Base-by-base conservation (phyloP, 257 asterid genomes). In the Forsythia viridissima region DNA sequence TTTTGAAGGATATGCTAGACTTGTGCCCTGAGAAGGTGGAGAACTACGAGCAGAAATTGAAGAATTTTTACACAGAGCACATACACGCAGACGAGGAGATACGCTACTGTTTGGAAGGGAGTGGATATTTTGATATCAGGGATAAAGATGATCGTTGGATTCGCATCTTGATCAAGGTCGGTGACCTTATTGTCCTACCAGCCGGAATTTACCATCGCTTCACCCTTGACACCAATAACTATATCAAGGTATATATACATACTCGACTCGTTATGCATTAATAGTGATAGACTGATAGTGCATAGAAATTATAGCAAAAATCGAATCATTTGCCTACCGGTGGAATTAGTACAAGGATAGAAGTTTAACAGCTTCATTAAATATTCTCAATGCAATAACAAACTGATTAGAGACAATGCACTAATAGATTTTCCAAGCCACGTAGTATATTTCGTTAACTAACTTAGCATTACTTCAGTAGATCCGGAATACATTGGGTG, bases 131-230 rank as follows among this genome's bases (percentile, higher is more conserved):
- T 16, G 98, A 93, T 72, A 92, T 92, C 15, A 75, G 97, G 82
- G 92, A 85, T 84, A 89, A 86, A 85, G 82, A 85, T 72, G 97
- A 92, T 40, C 88, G 85, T 72, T 93, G 98, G 98, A 88, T 92
- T 74, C 93, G 97, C n/a, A 85, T 92, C 84, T 81, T 82, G 87
- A 88, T 93, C 84, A 92, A 90, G 81, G 80, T 90, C 0, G 98
- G 96, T 4, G 98, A 92, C 82, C 90, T 92, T 15, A 93, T 93
- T 8, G 88, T 93, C 65, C 82, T 93, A 73, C 98, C 98, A 5
- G 91, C 94, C 2, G 98, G 98, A 83, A 93, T 93, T 82, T 93
- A 93, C 91, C 98, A 93, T 52, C 88, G 98, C 1, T 93, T 93
- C 81, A 93, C 98, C 61, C 94, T 92, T 8, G 93, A 92, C 76